These are phyloP conservation scores for Lichtheimia corymbifera DNA, from an alignment of 371 early-diverging fungal genomes.

Conservation along the genomic window DNA sequence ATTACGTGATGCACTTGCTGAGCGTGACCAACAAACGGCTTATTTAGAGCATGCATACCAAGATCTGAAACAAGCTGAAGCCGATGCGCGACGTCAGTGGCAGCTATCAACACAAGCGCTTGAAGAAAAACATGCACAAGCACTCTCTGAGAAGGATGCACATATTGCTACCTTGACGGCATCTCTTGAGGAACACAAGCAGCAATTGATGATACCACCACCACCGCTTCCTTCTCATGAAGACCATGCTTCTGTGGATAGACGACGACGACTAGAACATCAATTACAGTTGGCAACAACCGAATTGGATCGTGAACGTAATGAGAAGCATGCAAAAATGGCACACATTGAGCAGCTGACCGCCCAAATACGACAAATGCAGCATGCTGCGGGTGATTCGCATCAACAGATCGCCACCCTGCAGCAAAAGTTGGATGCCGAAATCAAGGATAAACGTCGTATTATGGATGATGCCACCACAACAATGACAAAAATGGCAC, in stretches of 20 bases:
- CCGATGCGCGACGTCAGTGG: slow-evolving; percentile 29
- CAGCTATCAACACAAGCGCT: slow-evolving; percentile 23
- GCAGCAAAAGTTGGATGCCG: slow-evolving; percentile 25
- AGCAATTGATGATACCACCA: no score
- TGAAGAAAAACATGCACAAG: slow-evolving; percentile 15
- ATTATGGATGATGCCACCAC: slow-evolving; percentile 35
- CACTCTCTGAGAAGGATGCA: slow-evolving; percentile 17
- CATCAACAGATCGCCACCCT: slow-evolving; percentile 22
- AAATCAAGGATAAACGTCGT: slow-evolving; percentile 28
- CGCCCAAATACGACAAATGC: slow-evolving; percentile 35
- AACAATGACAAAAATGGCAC: slow-evolving; percentile 23
- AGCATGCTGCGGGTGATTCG: slow-evolving; percentile 9
- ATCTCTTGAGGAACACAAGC: not conserved
- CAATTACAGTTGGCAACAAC: slow-evolving; percentile 42
- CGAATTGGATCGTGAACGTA: slow-evolving; percentile 41
- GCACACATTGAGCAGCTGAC: slow-evolving; percentile 32
- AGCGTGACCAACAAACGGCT: slow-evolving; percentile 26
- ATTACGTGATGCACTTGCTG: slow-evolving; percentile 29
- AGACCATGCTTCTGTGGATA: not conserved
- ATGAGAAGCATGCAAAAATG: slow-evolving; percentile 24
- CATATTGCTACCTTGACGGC: not conserved
- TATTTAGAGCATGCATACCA: slow-evolving; percentile 42
- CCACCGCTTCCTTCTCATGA: not conserved
- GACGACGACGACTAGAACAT: slow-evolving; percentile 41
- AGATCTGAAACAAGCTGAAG: slow-evolving; percentile 26